A percentile compares a stretch with the other conserved stretches of the same genome.
Evolutionary conservation across 2,329 filamentous ascomycete genomes (phyloP).

Genomic region (Aureobasidium melanogenum): DNA sequence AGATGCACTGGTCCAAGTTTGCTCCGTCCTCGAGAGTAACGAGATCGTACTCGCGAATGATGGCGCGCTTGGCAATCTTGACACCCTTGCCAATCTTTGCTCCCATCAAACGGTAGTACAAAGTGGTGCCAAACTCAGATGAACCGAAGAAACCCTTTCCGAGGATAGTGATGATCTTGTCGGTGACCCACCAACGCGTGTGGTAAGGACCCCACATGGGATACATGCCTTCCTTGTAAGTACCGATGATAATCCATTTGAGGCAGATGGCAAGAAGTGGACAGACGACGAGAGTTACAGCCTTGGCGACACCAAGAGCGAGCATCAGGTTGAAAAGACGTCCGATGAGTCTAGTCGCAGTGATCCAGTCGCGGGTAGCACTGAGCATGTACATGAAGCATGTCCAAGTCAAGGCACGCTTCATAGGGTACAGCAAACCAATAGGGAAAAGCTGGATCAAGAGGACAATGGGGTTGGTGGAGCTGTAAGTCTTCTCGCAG

Average conservation of each 20-base stretch:
- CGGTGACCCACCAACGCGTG: slow-evolving; percentile 50
- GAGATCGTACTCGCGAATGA: slow-evolving; percentile 49
- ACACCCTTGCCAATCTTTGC: slow-evolving; percentile 46
- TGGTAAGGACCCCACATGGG: slow-evolving; percentile 54
- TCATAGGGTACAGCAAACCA: slow-evolving; percentile 42
- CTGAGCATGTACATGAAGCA: slow-evolving; percentile 41
- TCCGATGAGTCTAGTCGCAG: slow-evolving; percentile 33
- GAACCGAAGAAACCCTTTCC: slow-evolving; percentile 39
- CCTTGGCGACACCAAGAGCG: slow-evolving; percentile 36
- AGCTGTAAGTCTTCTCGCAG: slow-evolving; percentile 38
- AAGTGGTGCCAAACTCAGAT: slow-evolving; percentile 31
- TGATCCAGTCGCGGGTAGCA: slow-evolving; percentile 33
- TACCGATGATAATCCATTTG: slow-evolving; percentile 49
- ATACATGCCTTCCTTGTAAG: slow-evolving; percentile 44
- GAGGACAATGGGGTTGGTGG: slow-evolving; percentile 42
- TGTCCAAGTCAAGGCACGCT: slow-evolving; percentile 45
- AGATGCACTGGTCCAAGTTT: slow-evolving; percentile 39
- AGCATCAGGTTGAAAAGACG: slow-evolving; percentile 42
- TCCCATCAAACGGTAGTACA: slow-evolving; percentile 46
- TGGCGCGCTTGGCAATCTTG: slow-evolving; percentile 33
- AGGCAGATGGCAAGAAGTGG: slow-evolving; percentile 42
- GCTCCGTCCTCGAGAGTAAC: slow-evolving; percentile 45
- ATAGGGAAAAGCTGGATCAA: slow-evolving; percentile 44
- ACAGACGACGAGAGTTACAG: slow-evolving; percentile 31
- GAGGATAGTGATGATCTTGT: slow-evolving; percentile 44